These are phyloP conservation scores for Venturia effusa DNA, from an alignment of 2,329 filamentous ascomycete genomes.

Conservation along the genomic window DNA sequence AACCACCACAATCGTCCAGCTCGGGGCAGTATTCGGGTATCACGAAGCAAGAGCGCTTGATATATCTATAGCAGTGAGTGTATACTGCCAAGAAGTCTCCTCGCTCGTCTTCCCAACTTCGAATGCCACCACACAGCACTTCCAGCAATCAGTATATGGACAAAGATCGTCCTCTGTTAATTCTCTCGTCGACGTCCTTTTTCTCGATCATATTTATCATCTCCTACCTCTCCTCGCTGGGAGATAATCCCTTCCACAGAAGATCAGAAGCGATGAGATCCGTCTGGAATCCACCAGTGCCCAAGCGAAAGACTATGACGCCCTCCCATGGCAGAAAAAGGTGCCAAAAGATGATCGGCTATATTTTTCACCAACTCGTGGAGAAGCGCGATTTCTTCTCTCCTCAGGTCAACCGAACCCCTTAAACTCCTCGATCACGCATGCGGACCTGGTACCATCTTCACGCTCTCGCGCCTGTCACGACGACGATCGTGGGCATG, in stretches of 20 bases:
- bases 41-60: too few relatives aligned
- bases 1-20: too few relatives aligned
- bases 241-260: not conserved
- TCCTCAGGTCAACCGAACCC: not conserved
- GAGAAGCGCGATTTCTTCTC: conserved; percentile 1
- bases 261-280: not conserved
- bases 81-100: too few relatives aligned
- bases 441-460: conserved; percentile 9
- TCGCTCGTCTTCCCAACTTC: too few relatives aligned
- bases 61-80: too few relatives aligned
- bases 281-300: not conserved
- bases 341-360: conserved; percentile 5
- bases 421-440: conserved; percentile 10
- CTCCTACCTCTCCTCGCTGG: not conserved
- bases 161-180: too few relatives aligned
- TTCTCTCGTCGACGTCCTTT: too few relatives aligned
- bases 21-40: too few relatives aligned
- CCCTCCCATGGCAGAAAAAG: conserved; percentile 9
- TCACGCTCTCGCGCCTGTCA: not conserved
- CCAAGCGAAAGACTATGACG: conserved; percentile 2
- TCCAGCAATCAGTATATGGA: too few relatives aligned
- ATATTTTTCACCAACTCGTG: not conserved
- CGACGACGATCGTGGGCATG: not conserved
- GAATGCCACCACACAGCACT: too few relatives aligned
- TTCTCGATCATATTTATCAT: too few relatives aligned